Percentiles rank a stretch among this genome's conserved stretches.
Conservation (phyloP, 306 rosid genomes). For the Castanospermum australe region DNA sequence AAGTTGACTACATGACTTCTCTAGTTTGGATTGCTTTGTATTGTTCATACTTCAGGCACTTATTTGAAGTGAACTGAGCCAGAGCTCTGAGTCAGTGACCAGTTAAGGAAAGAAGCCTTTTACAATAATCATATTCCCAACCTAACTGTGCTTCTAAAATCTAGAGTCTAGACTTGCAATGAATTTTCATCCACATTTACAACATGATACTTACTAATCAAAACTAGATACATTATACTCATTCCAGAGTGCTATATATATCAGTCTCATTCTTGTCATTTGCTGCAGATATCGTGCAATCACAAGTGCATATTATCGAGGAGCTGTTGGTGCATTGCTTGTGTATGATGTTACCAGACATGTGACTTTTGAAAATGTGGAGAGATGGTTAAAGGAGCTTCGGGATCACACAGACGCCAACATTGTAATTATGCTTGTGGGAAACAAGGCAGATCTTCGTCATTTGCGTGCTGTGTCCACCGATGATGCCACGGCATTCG, state of each 20-base stretch:
- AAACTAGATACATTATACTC: not conserved
- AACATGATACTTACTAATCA: not conserved
- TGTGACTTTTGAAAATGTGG: conserved; percentile 69
- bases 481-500: conserved; percentile 56
- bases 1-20: not conserved
- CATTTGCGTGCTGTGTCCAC: conserved; percentile 63
- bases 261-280: conserved; percentile 2
- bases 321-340: conserved; percentile 83
- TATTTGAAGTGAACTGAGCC: not conserved
- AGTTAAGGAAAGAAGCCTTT: not conserved
- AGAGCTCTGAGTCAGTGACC: not conserved
- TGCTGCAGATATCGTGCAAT: conserved; percentile 69
- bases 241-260: not conserved
- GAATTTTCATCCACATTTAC: not conserved
- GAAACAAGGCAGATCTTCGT: conserved; percentile 78
- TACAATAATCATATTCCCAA: not conserved
- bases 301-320: conserved; percentile 81
- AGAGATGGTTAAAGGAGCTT: conserved; percentile 85
- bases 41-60: not conserved
- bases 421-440: conserved; percentile 79
- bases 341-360: conserved; percentile 77
- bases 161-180: not conserved
- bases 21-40: not conserved
- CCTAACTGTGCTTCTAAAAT: not conserved
- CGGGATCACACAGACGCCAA: conserved; percentile 74